Percentiles rank a stretch among this genome's conserved stretches.
These are phyloP conservation scores for Blastocystis sp. DNA, from an alignment of 352 stramenopile genomes.

Conservation along the genomic window DNA sequence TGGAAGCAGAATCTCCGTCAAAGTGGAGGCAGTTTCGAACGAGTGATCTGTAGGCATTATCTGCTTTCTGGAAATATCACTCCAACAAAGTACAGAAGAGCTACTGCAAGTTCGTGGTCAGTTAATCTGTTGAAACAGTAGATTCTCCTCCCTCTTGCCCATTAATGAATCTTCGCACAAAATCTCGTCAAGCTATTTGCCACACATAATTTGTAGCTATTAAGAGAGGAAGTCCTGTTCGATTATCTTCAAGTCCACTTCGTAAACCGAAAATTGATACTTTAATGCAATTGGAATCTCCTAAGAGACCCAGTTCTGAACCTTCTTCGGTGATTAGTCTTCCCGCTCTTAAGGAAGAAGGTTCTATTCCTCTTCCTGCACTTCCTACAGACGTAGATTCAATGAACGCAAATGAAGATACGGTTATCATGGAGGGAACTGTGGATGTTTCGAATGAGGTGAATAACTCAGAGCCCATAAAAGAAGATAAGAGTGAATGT, in stretches of 20 bases:
- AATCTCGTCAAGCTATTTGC: not conserved
- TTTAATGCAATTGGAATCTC: not conserved
- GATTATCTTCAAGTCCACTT: not conserved
- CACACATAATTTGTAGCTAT: not conserved
- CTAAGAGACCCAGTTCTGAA: not conserved
- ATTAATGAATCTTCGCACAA: not conserved
- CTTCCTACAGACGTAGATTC: not conserved
- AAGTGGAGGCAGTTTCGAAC: not conserved
- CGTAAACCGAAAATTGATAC: not conserved
- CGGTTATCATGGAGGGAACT: not conserved
- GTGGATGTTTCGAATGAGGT: not conserved
- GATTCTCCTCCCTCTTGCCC: not conserved
- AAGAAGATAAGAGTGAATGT: too few species aligned
- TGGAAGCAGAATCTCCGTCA: not conserved
- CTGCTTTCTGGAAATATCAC: not conserved
- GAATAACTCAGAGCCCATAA: too few species aligned
- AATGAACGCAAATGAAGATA: too few species aligned
- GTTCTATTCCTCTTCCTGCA: not conserved
- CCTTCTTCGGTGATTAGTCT: not conserved
- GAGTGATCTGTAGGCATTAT: not conserved
- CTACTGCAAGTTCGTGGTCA: too few species aligned
- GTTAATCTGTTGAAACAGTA: too few species aligned
- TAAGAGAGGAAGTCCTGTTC: not conserved
- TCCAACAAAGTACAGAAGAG: not conserved
- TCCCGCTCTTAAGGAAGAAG: not conserved